Percentiles rank a stretch among this genome's conserved stretches.
phyloP scores from a whole-genome alignment of 306 rosid species.

The Urtica urens region DNA sequence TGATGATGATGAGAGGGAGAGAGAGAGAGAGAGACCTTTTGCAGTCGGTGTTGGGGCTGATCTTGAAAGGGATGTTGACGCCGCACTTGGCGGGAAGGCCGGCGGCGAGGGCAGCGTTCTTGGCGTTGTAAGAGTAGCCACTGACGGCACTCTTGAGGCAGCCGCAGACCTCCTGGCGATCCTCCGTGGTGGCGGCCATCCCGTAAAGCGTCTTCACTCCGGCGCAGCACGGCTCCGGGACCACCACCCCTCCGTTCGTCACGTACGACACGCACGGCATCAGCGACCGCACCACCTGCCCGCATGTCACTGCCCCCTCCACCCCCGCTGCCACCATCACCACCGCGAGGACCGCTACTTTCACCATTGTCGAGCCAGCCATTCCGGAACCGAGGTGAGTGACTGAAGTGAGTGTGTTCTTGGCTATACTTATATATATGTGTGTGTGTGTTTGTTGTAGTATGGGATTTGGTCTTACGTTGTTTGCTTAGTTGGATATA shows the following conservation, averaged over 20 bases:
- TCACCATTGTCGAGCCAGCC: too few species aligned
- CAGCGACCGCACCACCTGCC: constrained; percentile 15
- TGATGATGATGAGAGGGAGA: too few species aligned
- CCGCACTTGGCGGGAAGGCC: constrained; percentile 25
- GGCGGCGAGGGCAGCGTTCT: constrained; percentile 17
- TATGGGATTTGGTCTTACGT: too few species aligned
- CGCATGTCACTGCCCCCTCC: constrained; percentile 21
- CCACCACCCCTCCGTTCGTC: constrained; percentile 10
- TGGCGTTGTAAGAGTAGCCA: constrained; percentile 5
- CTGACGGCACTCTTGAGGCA: constrained; percentile 32
- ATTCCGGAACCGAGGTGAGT: too few species aligned
- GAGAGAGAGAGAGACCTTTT: too few species aligned
- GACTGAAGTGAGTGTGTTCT: too few species aligned
- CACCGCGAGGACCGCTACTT: too few species aligned
- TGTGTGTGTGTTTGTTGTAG: too few species aligned
- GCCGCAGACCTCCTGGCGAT: constrained; percentile 35
- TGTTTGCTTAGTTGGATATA: too few species aligned
- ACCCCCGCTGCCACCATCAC: not conserved
- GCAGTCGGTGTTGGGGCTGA: constrained; percentile 23
- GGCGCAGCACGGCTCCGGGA: constrained; percentile 27
- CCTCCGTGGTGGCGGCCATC: constrained; percentile 31
- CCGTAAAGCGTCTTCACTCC: constrained; percentile 25
- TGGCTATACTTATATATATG: too few species aligned
- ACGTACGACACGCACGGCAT: constrained; percentile 36
- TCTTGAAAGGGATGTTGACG: constrained; percentile 22